A percentile compares a stretch with the other conserved stretches of the same genome.
These are phyloP conservation scores for Gnomoniopsis sp. DNA, from an alignment of 2,329 filamentous ascomycete species.

Conservation along the genomic window DNA sequence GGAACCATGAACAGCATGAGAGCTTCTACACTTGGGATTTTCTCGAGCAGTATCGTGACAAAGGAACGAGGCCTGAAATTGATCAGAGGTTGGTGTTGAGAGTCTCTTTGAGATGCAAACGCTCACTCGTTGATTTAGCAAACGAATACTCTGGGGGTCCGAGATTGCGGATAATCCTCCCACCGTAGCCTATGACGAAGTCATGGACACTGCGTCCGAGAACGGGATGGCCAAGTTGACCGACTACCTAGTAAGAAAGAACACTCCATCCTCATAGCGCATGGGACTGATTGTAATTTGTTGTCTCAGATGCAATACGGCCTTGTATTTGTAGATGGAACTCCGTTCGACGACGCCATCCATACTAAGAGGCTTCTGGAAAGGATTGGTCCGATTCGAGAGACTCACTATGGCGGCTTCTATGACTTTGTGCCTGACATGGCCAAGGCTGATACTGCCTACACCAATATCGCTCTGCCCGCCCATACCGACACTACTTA, in stretches of 20 bases:
- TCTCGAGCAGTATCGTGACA: conserved; percentile 45
- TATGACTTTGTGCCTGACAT: conserved; percentile 87
- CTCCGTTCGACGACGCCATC: conserved; percentile 62
- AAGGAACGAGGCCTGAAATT: conserved; percentile 31
- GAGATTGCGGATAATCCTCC: conserved; percentile 47
- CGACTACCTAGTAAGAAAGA: conserved; percentile 54
- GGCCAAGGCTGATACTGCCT: conserved; percentile 84
- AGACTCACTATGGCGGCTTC: conserved; percentile 82
- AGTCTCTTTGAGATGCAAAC: too few species aligned
- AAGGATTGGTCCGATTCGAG: conserved; percentile 79
- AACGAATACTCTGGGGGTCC: conserved; percentile 26
- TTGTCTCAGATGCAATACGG: conserved; percentile 59
- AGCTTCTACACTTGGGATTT: conserved; percentile 67
- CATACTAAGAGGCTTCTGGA: conserved; percentile 73
- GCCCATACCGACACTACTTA: conserved; percentile 96
- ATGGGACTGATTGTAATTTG: not conserved
- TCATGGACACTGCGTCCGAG: conserved; percentile 52
- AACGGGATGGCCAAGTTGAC: conserved; percentile 59
- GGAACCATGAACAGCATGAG: conserved; percentile 64
- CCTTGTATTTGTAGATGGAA: conserved; percentile 72
- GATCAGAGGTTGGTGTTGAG: conserved; percentile 27
- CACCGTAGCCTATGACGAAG: conserved; percentile 54
- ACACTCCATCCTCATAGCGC: not conserved
- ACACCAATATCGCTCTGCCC: conserved; percentile 78
- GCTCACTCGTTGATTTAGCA: not conserved